These are phyloP conservation scores for Coleophoma eucalyptorum DNA, from an alignment of 2,329 filamentous ascomycete genomes.

Conservation along the genomic window DNA sequence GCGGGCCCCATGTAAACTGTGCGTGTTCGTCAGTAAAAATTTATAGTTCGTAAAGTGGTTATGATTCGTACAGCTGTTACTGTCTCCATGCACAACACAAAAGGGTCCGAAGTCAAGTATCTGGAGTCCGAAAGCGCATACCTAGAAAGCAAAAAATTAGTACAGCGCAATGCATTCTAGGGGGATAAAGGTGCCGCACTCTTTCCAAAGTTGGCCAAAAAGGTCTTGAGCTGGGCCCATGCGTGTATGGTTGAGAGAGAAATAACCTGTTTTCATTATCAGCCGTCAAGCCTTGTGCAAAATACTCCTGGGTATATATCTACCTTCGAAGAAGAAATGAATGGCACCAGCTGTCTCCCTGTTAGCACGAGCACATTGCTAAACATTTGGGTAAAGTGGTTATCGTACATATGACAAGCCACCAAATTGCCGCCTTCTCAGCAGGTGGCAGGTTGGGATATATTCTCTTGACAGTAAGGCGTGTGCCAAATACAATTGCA, in stretches of 20 bases:
- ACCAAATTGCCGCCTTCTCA: slow-evolving; percentile 61
- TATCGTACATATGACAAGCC: slow-evolving; percentile 70
- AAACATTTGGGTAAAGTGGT: slow-evolving; percentile 39
- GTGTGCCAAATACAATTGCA: slow-evolving; percentile 53
- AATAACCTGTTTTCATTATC: slow-evolving; percentile 34
- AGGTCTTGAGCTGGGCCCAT: slow-evolving; percentile 37
- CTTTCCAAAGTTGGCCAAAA: slow-evolving; percentile 54
- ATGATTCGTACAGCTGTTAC: slow-evolving; percentile 37
- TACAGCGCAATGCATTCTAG: too few species aligned
- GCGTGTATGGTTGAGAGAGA: slow-evolving; percentile 36
- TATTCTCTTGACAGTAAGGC: slow-evolving; percentile 45
- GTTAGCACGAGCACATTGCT: slow-evolving; percentile 20
- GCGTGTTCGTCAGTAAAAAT: background rate
- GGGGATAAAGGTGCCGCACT: slow-evolving; percentile 16
- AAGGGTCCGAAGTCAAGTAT: slow-evolving; percentile 48
- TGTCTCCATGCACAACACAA: slow-evolving; percentile 53
- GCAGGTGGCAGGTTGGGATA: slow-evolving; percentile 46
- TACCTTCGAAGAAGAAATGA: slow-evolving; percentile 30
- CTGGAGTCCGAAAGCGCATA: slow-evolving; percentile 54
- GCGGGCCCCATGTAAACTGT: slow-evolving; percentile 54
- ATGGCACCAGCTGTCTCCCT: slow-evolving; percentile 21
- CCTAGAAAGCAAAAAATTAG: background rate
- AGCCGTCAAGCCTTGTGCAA: background rate
- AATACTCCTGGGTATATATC: background rate
- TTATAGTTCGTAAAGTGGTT: background rate